Evolutionary conservation across 1,139 yeast genomes (phyloP).

Genomic region (Pichia sp.): DNA sequence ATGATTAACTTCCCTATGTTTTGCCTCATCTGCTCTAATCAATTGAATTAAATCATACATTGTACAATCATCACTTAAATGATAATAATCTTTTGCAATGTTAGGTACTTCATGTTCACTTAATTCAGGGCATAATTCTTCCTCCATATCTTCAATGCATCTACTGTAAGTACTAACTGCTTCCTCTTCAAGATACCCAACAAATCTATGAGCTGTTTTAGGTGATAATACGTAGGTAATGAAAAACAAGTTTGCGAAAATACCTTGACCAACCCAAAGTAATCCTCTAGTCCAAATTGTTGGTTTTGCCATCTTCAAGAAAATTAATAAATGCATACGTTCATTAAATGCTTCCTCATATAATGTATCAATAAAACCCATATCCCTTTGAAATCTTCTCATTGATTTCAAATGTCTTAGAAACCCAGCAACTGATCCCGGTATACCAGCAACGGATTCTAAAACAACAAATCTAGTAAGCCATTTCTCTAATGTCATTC

Average conservation of each 20-base stretch:
- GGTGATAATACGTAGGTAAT: slow-evolving; percentile 54
- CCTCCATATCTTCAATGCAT: slow-evolving; percentile 46
- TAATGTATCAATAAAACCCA: slow-evolving; percentile 71
- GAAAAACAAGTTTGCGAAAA: slow-evolving; percentile 62
- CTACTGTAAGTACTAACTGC: slow-evolving; percentile 69
- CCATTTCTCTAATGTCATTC: slow-evolving; percentile 63
- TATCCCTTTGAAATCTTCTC: slow-evolving; percentile 55
- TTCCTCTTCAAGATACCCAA: slow-evolving; percentile 74
- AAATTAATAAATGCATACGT: slow-evolving; percentile 69
- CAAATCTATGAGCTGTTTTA: slow-evolving; percentile 64
- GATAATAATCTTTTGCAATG: slow-evolving; percentile 60
- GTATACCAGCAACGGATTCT: slow-evolving; percentile 73
- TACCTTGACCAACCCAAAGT: slow-evolving; percentile 63
- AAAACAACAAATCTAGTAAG: slow-evolving; percentile 59
- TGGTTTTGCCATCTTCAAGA: slow-evolving; percentile 60
- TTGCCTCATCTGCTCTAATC: slow-evolving; percentile 61
- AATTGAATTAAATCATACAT: slow-evolving; percentile 55
- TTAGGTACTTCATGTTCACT: slow-evolving; percentile 41
- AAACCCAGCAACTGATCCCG: slow-evolving; percentile 72
- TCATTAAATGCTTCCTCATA: slow-evolving; percentile 75
- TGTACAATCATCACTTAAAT: slow-evolving; percentile 42
- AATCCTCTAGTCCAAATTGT: slow-evolving; percentile 49
- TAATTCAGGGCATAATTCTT: slow-evolving; percentile 46
- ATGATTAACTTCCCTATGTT: slow-evolving; percentile 72
- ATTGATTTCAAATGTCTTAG: slow-evolving; percentile 58